Evolutionary conservation across 2,329 filamentous ascomycete species (phyloP).

Genomic region (Pyrenochaeta sp.): DNA sequence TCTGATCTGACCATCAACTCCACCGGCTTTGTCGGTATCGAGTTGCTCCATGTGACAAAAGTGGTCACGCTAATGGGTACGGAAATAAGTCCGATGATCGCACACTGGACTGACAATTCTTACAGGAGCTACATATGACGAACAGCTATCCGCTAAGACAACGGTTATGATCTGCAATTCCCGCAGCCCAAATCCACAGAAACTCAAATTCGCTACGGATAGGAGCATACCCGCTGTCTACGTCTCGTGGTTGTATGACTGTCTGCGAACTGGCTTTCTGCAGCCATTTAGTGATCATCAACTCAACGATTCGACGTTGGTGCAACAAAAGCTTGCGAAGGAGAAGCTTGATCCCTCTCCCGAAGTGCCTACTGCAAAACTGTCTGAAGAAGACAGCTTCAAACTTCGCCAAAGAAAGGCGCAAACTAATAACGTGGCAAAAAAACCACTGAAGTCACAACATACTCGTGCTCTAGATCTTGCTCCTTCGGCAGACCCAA

Average conservation of each 20-base stretch:
- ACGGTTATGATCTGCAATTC: slow-evolving; percentile 79
- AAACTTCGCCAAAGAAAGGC: slow-evolving; percentile 29
- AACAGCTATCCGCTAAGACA: slow-evolving; percentile 74
- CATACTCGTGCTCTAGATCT: slow-evolving; percentile 34
- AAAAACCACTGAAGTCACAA: slow-evolving; percentile 23
- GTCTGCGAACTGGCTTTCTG: slow-evolving; percentile 64
- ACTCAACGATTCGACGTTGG: slow-evolving; percentile 22
- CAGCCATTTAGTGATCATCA: slow-evolving; percentile 57
- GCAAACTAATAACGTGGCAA: slow-evolving; percentile 18
- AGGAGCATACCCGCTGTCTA: slow-evolving; percentile 83
- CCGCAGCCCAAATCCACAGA: slow-evolving; percentile 68
- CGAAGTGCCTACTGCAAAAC: slow-evolving; percentile 25
- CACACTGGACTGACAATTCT: slow-evolving; percentile 21
- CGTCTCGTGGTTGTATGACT: slow-evolving; percentile 85
- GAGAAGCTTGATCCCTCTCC: slow-evolving; percentile 18
- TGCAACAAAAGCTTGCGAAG: slow-evolving; percentile 20
- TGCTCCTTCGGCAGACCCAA: slow-evolving; percentile 25
- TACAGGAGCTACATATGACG: slow-evolving; percentile 76
- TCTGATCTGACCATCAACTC: slow-evolving; percentile 75
- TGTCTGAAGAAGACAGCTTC: slow-evolving; percentile 30
- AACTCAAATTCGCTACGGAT: slow-evolving; percentile 76
- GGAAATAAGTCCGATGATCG: slow-evolving; percentile 18
- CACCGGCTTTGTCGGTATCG: slow-evolving; percentile 82
- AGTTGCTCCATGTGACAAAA: slow-evolving; percentile 84
- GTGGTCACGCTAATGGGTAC: slow-evolving; percentile 74